phyloP scores from a whole-genome alignment of 345 rosid species.

The Aquilaria sinensis region DNA sequence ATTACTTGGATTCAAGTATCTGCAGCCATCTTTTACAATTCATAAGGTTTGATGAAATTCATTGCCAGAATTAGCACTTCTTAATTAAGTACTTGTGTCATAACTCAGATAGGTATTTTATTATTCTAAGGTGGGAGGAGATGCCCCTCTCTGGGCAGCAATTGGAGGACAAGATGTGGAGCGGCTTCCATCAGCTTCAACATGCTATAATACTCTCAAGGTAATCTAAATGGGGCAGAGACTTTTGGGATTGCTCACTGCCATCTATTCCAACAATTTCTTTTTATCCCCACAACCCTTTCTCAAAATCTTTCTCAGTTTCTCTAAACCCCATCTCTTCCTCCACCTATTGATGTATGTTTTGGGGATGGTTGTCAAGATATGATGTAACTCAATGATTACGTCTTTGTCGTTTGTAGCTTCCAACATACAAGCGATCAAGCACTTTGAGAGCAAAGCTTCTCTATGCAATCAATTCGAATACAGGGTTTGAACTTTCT shows the following conservation, averaged over 20 bases:
- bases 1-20: conserved; percentile 85
- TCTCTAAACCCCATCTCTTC: too few species aligned
- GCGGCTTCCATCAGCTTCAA: conserved; percentile 97
- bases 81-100: background rate
- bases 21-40: conserved; percentile 89
- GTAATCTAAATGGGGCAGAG: conserved; percentile 21
- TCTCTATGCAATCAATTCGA: conserved; percentile 88
- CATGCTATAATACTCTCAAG: conserved; percentile 99
- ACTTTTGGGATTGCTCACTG: background rate
- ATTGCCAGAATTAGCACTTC: background rate
- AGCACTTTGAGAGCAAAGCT: conserved; percentile 89
- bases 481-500: conserved; percentile 97
- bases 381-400: background rate
- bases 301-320: too few species aligned
- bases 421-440: conserved; percentile 86
- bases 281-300: background rate
- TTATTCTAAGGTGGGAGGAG: conserved; percentile 66
- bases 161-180: conserved; percentile 96
- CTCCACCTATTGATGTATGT: too few species aligned
- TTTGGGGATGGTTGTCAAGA: too few species aligned
- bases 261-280: background rate
- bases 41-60: conserved; percentile 57
- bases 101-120: conserved; percentile 13
- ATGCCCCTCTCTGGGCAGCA: conserved; percentile 86
- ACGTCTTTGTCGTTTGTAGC: conserved; percentile 42